Evolutionary conservation across 306 rosid genomes (phyloP), one percentile per base, ranked within the genome.

Genomic region (Cucumis hystrix): DNA sequence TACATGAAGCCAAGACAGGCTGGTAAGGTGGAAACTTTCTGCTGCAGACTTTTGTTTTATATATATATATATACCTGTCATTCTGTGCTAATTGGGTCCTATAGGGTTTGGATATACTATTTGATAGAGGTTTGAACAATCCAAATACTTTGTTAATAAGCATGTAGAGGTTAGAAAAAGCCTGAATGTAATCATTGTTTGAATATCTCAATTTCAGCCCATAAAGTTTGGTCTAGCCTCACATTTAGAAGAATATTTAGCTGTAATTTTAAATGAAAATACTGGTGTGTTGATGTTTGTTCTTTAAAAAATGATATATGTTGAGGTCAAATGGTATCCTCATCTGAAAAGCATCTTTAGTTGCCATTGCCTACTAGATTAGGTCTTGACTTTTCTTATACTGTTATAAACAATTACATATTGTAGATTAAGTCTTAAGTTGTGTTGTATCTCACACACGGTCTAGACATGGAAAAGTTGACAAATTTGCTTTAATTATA

Each of bases 1-100:
- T 43, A 23, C 58, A 69, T 69, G 57, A 56, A 69, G 57, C 75
- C 10, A 69, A 45, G 58, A 69, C 75, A 69, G 75, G 75, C 58
- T 45, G 75, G 58, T 69, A 20, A 69, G 58, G 40, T 21, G 49
- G 75, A 71, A 71, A 23, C 60, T 71, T 71, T 67, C 74, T 67
- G 41, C 60, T 49, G 41, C 52, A 49, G 76, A 71, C 60, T 71
- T 71, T 25, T 30, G 11, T 47, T 15, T 4, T 65, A 3, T 64
- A 16, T 64, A 16, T 64, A 62, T 30, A 30, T 33, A 18, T 11
- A 20, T 21, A 33, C 6, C 23, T 51, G 56, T 13, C 18, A 18
- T 68, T n/a, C 35, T 69, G 35, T 12, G 11, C 54, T 21, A 45
- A 69, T 10, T 45, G 57, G 58, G 75, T 69, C 23, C 58, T 65